Conservation (phyloP, 2,329 filamentous ascomycete species). For the Neonectria punicea region DNA sequence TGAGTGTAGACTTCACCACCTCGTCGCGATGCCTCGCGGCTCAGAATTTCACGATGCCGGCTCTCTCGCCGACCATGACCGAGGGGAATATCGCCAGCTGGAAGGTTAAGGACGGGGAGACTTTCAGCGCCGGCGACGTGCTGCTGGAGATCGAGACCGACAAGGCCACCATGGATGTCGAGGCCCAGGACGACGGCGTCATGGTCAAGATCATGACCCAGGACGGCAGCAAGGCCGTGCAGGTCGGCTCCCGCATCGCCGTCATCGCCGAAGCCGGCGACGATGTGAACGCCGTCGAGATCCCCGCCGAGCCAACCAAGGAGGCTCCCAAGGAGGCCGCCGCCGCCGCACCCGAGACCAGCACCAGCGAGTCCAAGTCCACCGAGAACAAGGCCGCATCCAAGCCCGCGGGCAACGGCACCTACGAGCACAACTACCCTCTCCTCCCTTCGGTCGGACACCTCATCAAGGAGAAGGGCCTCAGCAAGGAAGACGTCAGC, state of each 20-base stretch:
- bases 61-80: slow-evolving; percentile 92
- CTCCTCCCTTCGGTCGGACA: slow-evolving; percentile 86
- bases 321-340: slow-evolving; percentile 57
- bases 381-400: slow-evolving; percentile 48
- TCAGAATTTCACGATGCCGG: slow-evolving; percentile 91
- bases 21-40: slow-evolving; percentile 74
- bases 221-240: slow-evolving; percentile 79
- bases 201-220: slow-evolving; percentile 82
- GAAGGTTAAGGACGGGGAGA: slow-evolving; percentile 89
- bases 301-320: slow-evolving; percentile 82
- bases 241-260: slow-evolving; percentile 84
- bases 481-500: slow-evolving; percentile 78
- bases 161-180: slow-evolving; percentile 94
- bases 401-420: slow-evolving; percentile 56
- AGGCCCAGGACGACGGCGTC: slow-evolving; percentile 89
- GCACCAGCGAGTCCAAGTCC: slow-evolving; percentile 48
- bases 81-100: slow-evolving; percentile 88
- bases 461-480: slow-evolving; percentile 80
- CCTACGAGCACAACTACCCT: slow-evolving; percentile 74
- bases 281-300: slow-evolving; percentile 77
- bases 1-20: slow-evolving; percentile 68
- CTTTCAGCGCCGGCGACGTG: slow-evolving; percentile 84
- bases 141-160: slow-evolving; percentile 93
- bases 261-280: slow-evolving; percentile 85
- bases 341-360: slow-evolving; percentile 33